Evolutionary conservation across 75 land plant genomes (phyloP).

Genomic region (Cryptomeria japonica): DNA sequence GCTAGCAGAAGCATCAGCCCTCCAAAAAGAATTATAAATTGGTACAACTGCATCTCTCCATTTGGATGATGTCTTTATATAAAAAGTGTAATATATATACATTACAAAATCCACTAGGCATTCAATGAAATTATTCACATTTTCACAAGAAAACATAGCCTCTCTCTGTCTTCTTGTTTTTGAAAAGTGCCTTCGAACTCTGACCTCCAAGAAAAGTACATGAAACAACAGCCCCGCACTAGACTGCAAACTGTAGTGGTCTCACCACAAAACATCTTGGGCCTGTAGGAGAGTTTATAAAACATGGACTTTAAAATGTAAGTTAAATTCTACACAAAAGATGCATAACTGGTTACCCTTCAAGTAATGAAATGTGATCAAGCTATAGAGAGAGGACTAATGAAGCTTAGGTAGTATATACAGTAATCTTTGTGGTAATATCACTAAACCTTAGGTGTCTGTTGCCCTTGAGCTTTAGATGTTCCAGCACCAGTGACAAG

Average conservation of each 20-base stretch:
- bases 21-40: constrained; percentile 65
- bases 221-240: constrained; percentile 64
- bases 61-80: neutral
- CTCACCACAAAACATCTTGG: constrained; percentile 9
- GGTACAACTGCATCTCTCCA: constrained; percentile 58
- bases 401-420: neutral
- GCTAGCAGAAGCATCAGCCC: constrained; percentile 59
- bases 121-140: neutral
- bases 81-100: too few relatives aligned
- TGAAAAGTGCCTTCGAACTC: constrained; percentile 50
- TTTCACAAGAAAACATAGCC: neutral
- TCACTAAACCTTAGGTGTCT: constrained; percentile 40
- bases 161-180: too few relatives aligned
- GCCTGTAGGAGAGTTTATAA: too few relatives aligned
- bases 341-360: too few relatives aligned
- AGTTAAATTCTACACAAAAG: neutral
- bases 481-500: too few relatives aligned
- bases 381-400: too few relatives aligned
- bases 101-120: neutral
- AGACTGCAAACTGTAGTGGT: constrained; percentile 62
- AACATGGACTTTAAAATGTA: neutral
- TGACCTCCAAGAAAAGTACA: constrained; percentile 70
- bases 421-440: constrained; percentile 60
- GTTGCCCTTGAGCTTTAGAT: too few relatives aligned
- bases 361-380: too few relatives aligned